Conservation (phyloP, 2,329 filamentous ascomycete species). For the Fusarium miscanthi region DNA sequence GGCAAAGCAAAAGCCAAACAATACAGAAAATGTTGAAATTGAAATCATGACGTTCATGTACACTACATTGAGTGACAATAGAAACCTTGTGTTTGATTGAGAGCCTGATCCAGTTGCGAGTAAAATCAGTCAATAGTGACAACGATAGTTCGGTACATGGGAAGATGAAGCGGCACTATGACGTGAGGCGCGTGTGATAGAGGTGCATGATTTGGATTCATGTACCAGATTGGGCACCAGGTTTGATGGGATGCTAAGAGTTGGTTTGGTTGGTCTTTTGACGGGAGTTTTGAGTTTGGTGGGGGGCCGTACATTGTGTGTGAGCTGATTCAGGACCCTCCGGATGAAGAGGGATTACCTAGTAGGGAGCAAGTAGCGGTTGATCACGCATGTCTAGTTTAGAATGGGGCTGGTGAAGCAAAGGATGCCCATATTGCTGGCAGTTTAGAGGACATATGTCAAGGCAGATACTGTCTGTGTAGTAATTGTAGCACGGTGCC, state of each 20-base stretch:
- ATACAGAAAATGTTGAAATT: conserved; percentile 42
- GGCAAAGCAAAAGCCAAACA: conserved; percentile 39
- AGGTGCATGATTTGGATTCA: conserved; percentile 28
- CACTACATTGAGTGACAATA: conserved; percentile 2
- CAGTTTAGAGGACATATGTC: not conserved
- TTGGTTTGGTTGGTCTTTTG: not conserved
- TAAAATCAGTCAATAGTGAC: not conserved
- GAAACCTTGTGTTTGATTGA: not conserved
- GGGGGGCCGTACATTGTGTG: conserved; percentile 16
- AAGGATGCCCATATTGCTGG: not conserved
- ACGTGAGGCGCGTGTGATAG: conserved; percentile 39
- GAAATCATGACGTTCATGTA: not conserved
- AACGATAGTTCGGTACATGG: not conserved
- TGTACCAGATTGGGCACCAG: conserved; percentile 13
- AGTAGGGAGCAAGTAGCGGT: conserved; percentile 4
- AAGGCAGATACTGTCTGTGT: not conserved
- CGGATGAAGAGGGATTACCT: conserved; percentile 23
- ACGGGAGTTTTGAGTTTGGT: conserved; percentile 17
- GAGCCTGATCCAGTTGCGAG: not conserved
- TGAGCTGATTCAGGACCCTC: conserved; percentile 29
- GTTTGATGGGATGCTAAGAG: not conserved
- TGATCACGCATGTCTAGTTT: conserved; percentile 6
- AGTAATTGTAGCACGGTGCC: not conserved
- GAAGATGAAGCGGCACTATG: conserved; percentile 21
- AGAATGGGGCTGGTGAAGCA: not conserved